Evolutionary conservation across 1,139 yeast species (phyloP).

Genomic region (Hansenula lynferdii): DNA sequence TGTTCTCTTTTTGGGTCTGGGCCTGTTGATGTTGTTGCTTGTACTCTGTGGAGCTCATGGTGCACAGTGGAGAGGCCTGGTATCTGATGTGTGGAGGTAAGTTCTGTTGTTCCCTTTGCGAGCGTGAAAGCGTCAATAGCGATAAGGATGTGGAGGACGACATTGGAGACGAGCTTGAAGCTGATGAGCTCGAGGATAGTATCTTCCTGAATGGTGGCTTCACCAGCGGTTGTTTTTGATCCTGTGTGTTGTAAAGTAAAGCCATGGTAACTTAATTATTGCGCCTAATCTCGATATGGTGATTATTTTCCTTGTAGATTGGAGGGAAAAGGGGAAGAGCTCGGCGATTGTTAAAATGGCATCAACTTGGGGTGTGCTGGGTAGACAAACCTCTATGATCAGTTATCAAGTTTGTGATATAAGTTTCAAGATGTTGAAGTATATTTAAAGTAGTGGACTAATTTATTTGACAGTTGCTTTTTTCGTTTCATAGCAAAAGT

Average conservation of each 20-base stretch:
- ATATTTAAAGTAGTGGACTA: too few relatives aligned
- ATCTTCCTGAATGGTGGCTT: neutral
- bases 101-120: neutral
- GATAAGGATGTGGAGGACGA: neutral
- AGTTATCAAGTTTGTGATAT: too few relatives aligned
- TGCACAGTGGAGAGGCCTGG: constrained; percentile 3
- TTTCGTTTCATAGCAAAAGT: neutral
- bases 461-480: neutral
- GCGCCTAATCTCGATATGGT: too few relatives aligned
- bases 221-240: neutral
- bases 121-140: neutral
- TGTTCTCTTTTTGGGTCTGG: neutral
- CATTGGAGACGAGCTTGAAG: neutral
- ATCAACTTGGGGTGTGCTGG: too few relatives aligned
- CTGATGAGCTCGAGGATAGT: neutral
- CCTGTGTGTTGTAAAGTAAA: neutral
- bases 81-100: constrained; percentile 2
- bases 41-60: constrained; percentile 3
- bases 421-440: too few relatives aligned
- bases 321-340: neutral
- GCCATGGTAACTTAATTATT: too few relatives aligned
- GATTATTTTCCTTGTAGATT: too few relatives aligned
- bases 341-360: neutral
- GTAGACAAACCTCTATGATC: too few relatives aligned
- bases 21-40: neutral